Base-by-base conservation (phyloP, 2,329 filamentous ascomycete species). In the Teratosphaeria nubilosa region DNA sequence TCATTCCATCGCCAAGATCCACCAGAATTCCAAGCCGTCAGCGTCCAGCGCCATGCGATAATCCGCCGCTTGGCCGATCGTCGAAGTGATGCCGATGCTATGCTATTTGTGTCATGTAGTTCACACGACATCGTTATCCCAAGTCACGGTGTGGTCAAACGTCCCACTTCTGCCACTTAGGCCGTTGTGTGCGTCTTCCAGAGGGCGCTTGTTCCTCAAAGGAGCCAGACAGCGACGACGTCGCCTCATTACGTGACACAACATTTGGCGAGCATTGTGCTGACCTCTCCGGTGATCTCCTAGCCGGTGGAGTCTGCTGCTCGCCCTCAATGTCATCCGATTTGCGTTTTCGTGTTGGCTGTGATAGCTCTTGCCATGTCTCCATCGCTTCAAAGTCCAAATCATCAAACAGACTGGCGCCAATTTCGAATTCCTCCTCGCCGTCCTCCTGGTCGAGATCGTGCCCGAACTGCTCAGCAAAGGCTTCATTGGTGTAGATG, bases 401-500 rank as follows among this genome's bases (percentile, higher is more conserved):
- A 14, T 30, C 31, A 16, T 53, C 51, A 22, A 53, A 53, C 3
- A 25, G 22, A 30, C 31, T 53, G 7, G 25, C 20, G 25, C 31
- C 51, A 9, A 53, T 53, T 7, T 53, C 51, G 31, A 53, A 53
- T 30, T 25, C 51, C 5, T 34, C 31, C 1, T 53, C 51, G 51
- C 14, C 25, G n/a, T 20, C 24, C 3, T 53, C 22, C 7, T 53
- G 51, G 20, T 53, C 14, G 24, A 30, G 16, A 22, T 31, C n/a
- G 51, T 53, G n/a, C 51, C 30, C 51, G 13, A 34, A 53, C 4
- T 53, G n/a, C 22, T 25, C 51, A 16, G 20, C 13, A 11, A 53
- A 22, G 7, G 74, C 68, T 0, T 69, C 56, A 11, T 78, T 69
- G 3, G 69, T 70, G 37, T 86, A 81, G 0, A 71, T 76, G 24